These are phyloP conservation scores for Neoascochyta sp. DNA, from an alignment of 2,329 filamentous ascomycete species.

Conservation along the genomic window DNA sequence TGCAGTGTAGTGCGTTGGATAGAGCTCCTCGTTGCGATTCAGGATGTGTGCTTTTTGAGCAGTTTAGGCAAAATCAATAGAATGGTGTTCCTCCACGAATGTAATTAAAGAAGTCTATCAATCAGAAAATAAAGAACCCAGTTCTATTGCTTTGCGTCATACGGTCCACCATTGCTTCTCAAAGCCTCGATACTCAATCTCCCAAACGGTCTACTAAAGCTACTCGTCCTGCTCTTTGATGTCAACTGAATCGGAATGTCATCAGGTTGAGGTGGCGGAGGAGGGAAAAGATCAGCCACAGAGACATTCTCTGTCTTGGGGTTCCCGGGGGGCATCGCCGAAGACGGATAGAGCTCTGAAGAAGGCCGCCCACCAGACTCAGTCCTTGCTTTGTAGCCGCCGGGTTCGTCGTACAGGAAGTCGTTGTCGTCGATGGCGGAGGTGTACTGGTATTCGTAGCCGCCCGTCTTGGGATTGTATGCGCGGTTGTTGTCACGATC, in stretches of 20 bases:
- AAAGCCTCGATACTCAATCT: constrained; percentile 2
- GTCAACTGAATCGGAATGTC: constrained; percentile 5
- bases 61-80: no score
- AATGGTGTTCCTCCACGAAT: no score
- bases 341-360: constrained; percentile 10
- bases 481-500: constrained; percentile 3
- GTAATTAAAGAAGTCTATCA: no score
- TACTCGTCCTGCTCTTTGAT: constrained; percentile 3
- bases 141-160: no score
- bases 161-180: neutral
- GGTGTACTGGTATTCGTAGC: constrained; percentile 5
- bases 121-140: no score
- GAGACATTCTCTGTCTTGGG: constrained; percentile 13
- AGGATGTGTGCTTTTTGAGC: no score
- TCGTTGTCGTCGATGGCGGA: constrained; percentile 7
- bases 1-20: no score
- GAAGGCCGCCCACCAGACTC: constrained; percentile 8
- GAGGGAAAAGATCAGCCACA: constrained; percentile 10
- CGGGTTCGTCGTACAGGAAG: constrained; percentile 10
- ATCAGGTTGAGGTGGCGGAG: constrained; percentile 5
- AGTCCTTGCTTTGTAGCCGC: constrained; percentile 7
- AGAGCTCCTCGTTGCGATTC: no score
- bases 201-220: constrained; percentile 5
- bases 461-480: constrained; percentile 9
- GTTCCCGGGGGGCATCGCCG: constrained; percentile 6